Evolutionary conservation across 208 protist genomes (phyloP), one percentile per base, ranked within the genome.

Genomic region (Naegleria lovaniensis): DNA sequence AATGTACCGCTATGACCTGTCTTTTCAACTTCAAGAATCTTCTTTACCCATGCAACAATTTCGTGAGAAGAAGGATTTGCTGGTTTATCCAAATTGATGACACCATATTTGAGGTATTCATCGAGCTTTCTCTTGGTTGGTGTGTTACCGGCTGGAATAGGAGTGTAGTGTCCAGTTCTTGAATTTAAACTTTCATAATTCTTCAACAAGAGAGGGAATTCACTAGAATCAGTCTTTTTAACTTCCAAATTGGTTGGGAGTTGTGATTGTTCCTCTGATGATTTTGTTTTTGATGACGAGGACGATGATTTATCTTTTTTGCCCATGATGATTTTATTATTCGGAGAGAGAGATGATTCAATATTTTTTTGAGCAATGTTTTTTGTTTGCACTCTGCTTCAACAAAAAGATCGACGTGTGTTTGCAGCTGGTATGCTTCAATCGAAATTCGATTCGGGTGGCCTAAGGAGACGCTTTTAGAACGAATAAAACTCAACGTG

Each of bases 51-150:
- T 5, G 99, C 98, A 29, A 99, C 99, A 91, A 99, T 98, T 95
- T 99, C 99, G 94, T 99, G 99, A 84, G 98, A 99, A 75, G 98
- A 99, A 92, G 99, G 99, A 93, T 99, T 99, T 22, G 99, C 98
- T 16, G 99, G 99, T 94, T 99, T 99, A 94, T 99, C 99, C 67
- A 99, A 96, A 95, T 99, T 99, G 93, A 99, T 99, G 92, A 99
- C 97, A 92, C 99, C 99, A 93, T 99, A 99, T 88, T 96, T 96
- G 52, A 99, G 92, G 93, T 99, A 99, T 90, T 99, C 98, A 9
- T 93, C 83, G 55, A 99, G 94, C 48, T 98, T 96, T 51, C 99
- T 96, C 88, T 98, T 98, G 19, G 99, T 94, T 75, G 99, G 99
- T 38, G 98, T 98, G 93, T 95, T 97, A 59, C 99, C 99, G 58